A percentile compares a stretch with the other conserved stretches of the same genome.
Conservation (phyloP, 1,139 yeast species). For the Sugiyamaella neomexicana region DNA sequence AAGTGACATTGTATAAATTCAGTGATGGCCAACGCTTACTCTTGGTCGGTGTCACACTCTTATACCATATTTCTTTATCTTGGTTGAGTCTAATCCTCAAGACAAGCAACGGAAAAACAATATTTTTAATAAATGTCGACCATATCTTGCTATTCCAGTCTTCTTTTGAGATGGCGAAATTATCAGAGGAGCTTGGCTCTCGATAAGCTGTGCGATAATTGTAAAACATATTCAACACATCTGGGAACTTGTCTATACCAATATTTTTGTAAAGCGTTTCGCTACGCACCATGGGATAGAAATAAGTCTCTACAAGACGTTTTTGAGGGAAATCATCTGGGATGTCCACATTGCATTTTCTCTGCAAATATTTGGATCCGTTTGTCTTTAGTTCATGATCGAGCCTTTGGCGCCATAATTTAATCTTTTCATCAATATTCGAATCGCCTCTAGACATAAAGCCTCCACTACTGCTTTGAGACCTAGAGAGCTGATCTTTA, state of each 20-base stretch:
- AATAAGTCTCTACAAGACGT: constrained; percentile 22
- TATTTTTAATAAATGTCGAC: constrained; percentile 11
- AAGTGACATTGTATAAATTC: constrained; percentile 10
- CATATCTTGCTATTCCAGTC: constrained; percentile 8
- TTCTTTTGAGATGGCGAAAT: background rate
- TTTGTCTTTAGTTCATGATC: constrained; percentile 32
- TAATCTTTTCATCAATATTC: constrained; percentile 18
- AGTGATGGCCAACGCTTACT: background rate
- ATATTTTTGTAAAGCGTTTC: background rate
- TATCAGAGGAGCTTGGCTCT: background rate
- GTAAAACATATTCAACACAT: constrained; percentile 8
- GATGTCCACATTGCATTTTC: constrained; percentile 20
- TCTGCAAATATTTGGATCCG: constrained; percentile 26
- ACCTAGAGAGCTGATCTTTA: background rate
- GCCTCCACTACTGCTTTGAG: background rate
- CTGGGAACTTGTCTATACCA: background rate
- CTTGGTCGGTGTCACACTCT: constrained; percentile 6
- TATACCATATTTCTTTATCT: constrained; percentile 18
- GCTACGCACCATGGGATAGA: constrained; percentile 23
- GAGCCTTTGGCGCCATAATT: constrained; percentile 27
- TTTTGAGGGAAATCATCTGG: constrained; percentile 29
- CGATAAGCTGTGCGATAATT: constrained; percentile 4
- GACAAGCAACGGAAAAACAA: constrained; percentile 16
- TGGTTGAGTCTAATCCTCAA: constrained; percentile 7
- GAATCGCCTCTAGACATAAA: background rate